phyloP scores from a whole-genome alignment of 768 basidiomycete species.

The Agaricus subrufescens region DNA sequence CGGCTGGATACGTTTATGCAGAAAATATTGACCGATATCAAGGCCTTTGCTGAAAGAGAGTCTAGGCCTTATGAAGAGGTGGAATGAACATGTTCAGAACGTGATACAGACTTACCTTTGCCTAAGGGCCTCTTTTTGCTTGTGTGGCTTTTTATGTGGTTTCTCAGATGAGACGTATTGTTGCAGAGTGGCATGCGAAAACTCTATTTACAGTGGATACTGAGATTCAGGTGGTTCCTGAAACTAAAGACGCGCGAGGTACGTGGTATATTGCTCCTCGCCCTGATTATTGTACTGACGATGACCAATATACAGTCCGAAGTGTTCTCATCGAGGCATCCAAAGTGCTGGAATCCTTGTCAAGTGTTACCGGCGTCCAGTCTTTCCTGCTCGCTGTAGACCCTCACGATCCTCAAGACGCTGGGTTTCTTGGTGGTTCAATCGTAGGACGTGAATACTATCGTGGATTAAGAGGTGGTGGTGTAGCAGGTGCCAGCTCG shows the following conservation, averaged over 20 bases:
- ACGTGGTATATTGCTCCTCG: neutral
- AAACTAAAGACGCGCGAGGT: neutral
- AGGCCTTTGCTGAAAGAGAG: conserved; percentile 59
- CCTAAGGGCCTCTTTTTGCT: conserved; percentile 12
- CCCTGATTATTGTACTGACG: neutral
- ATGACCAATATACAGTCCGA: conserved; percentile 28
- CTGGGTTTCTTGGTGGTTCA: conserved; percentile 63
- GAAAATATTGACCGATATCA: conserved; percentile 51
- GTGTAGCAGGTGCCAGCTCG: conserved; percentile 48
- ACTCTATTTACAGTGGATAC: conserved; percentile 37
- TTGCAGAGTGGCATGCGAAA: conserved; percentile 63
- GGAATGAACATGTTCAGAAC: conserved; percentile 8
- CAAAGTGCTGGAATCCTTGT: conserved; percentile 48
- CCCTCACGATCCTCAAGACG: conserved; percentile 38
- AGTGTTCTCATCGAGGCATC: conserved; percentile 46
- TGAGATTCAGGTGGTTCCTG: neutral
- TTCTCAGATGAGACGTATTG: conserved; percentile 39
- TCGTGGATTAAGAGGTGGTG: conserved; percentile 55
- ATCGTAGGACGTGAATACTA: conserved; percentile 60
- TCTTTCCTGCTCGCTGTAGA: conserved; percentile 62
- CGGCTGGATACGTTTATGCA: conserved; percentile 61
- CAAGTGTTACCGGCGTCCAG: conserved; percentile 45
- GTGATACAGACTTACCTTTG: conserved; percentile 10
- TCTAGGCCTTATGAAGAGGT: conserved; percentile 58
- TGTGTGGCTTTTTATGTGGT: conserved; percentile 20